These are phyloP conservation scores for Stevia rebaudiana DNA, from an alignment of 140 eudicot species.

Conservation along the genomic window DNA sequence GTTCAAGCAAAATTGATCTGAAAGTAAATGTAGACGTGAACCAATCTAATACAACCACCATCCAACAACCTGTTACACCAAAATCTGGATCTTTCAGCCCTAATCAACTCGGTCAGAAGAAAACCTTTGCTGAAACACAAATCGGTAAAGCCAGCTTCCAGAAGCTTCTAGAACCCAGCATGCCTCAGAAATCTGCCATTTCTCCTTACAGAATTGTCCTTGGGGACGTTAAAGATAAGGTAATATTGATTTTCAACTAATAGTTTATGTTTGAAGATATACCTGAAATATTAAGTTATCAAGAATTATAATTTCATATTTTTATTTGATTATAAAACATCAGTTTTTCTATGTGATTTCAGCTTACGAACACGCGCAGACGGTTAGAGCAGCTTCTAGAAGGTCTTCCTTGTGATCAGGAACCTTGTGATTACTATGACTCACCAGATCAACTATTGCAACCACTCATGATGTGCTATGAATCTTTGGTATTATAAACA, in stretches of 20 bases:
- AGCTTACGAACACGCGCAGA: constrained; percentile 75
- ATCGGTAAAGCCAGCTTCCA: constrained; percentile 68
- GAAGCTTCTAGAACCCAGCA: constrained; percentile 90
- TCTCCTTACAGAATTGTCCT: constrained; percentile 91
- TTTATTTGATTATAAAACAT: constrained; percentile 7
- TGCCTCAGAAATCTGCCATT: constrained; percentile 61
- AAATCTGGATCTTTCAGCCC: constrained; percentile 42
- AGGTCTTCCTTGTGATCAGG: constrained; percentile 74
- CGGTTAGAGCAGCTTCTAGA: constrained; percentile 85
- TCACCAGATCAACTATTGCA: constrained; percentile 68
- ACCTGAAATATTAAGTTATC: not conserved
- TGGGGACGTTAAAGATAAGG: constrained; percentile 93
- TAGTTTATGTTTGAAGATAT: not conserved
- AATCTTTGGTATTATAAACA: constrained; percentile 59
- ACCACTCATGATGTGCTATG: constrained; percentile 79
- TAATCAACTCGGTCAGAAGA: constrained; percentile 55
- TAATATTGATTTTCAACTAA: constrained; percentile 13
- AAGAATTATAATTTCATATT: not conserved
- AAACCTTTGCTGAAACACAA: constrained; percentile 56
- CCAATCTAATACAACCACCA: constrained; percentile 26
- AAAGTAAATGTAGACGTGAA: constrained; percentile 33
- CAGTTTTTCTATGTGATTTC: constrained; percentile 18
- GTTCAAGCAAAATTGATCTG: constrained; percentile 24
- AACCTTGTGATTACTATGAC: constrained; percentile 71
- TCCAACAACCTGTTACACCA: constrained; percentile 40